Evolutionary conservation across 345 rosid species (phyloP).

Genomic region (Lepidium aucheri): DNA sequence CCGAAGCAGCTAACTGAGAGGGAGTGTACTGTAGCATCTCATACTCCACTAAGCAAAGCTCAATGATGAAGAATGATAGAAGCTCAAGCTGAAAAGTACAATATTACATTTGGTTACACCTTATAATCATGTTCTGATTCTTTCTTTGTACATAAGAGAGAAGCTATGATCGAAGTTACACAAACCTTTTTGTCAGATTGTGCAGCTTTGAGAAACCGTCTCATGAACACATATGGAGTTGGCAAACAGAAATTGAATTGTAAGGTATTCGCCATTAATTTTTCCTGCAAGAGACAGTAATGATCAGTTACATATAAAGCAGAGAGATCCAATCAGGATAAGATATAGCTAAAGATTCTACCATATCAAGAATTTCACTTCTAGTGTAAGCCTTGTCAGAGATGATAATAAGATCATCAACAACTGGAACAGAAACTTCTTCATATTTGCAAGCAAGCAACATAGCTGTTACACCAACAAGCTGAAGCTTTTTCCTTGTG

Average conservation of each 20-base stretch:
- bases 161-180: background rate
- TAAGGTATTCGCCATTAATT: slow-evolving; percentile 60
- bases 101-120: background rate
- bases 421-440: slow-evolving; percentile 93
- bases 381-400: slow-evolving; percentile 86
- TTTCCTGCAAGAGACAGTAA: slow-evolving; percentile 54
- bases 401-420: slow-evolving; percentile 84
- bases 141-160: background rate
- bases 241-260: slow-evolving; percentile 77
- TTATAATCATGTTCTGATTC: background rate
- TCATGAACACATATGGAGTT: slow-evolving; percentile 91
- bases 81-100: slow-evolving; percentile 58
- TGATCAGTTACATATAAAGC: background rate
- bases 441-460: slow-evolving; percentile 97
- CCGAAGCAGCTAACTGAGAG: slow-evolving; percentile 58
- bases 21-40: slow-evolving; percentile 53
- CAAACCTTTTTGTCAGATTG: slow-evolving; percentile 81
- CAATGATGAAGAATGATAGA: slow-evolving; percentile 52
- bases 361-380: slow-evolving; percentile 90
- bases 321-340: background rate
- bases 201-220: slow-evolving; percentile 83
- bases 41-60: slow-evolving; percentile 50
- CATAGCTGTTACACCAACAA: slow-evolving; percentile 92
- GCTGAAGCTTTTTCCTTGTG: slow-evolving; percentile 87
- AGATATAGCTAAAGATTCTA: slow-evolving; percentile 7